These are phyloP conservation scores for Fusarium denticulatum DNA, from an alignment of 2,329 filamentous ascomycete genomes.

Conservation along the genomic window DNA sequence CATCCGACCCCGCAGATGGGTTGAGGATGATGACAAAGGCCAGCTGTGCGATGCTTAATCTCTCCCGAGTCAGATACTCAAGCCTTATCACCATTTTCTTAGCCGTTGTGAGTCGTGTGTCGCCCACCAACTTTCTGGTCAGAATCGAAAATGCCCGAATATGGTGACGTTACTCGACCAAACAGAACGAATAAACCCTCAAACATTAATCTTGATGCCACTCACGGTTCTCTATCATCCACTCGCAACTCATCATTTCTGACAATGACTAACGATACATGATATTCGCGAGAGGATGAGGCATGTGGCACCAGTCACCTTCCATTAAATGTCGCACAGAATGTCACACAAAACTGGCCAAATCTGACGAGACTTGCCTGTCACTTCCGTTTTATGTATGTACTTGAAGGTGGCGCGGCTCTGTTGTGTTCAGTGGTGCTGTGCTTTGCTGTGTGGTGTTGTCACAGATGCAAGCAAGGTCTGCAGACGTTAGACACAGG, in stretches of 20 bases:
- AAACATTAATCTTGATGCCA: not conserved
- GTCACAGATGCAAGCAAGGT: conserved; percentile 14
- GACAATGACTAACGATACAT: not conserved
- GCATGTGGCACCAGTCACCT: conserved; percentile 33
- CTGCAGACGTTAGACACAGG: not conserved
- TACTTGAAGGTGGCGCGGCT: conserved; percentile 23
- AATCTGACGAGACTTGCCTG: conserved; percentile 12
- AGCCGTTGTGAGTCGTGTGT: conserved; percentile 6
- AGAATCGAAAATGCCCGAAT: not conserved
- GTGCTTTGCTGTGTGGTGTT: not conserved
- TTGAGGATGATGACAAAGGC: not conserved
- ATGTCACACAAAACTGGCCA: conserved; percentile 17
- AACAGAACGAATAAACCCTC: not conserved
- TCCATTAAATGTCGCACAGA: conserved; percentile 17
- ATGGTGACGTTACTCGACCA: not conserved
- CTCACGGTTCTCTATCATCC: not conserved
- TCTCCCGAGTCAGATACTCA: conserved; percentile 6
- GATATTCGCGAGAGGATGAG: not conserved
- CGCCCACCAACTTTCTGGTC: not conserved
- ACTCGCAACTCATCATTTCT: not conserved
- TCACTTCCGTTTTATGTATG: not conserved
- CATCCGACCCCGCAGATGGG: not conserved
- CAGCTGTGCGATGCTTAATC: not conserved
- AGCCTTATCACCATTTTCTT: not conserved
- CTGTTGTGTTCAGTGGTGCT: not conserved